A percentile compares a stretch with the other conserved stretches of the same genome.
Evolutionary conservation across 768 basidiomycete genomes (phyloP).

Genomic region (Lactarius psammicola): DNA sequence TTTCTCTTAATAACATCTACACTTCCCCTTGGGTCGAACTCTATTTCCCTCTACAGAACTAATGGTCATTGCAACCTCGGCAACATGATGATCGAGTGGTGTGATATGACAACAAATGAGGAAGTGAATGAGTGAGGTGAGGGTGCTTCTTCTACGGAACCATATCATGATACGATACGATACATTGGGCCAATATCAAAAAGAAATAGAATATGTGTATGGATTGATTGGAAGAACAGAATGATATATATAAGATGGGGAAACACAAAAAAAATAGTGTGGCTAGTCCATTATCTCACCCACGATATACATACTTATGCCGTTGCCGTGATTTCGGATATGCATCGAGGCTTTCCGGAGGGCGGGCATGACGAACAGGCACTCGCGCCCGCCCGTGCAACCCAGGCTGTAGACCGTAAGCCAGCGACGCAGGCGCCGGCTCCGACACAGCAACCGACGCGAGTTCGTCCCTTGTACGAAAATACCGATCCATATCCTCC

Average conservation of each 20-base stretch:
- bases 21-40: too few relatives aligned
- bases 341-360: background rate
- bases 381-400: background rate
- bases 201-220: background rate
- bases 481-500: constrained; percentile 74
- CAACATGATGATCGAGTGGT: background rate
- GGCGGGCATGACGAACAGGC: background rate
- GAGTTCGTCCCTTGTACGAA: constrained; percentile 43
- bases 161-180: background rate
- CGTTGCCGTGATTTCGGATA: background rate
- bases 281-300: background rate
- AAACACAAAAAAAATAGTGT: too few relatives aligned
- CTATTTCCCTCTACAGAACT: too few relatives aligned
- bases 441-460: background rate
- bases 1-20: too few relatives aligned
- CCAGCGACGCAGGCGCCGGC: constrained; percentile 1
- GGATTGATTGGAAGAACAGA: background rate
- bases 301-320: background rate
- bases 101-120: background rate
- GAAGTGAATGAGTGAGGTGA: background rate
- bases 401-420: background rate
- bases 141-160: background rate
- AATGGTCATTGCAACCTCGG: background rate
- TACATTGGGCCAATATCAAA: background rate
- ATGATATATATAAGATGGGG: background rate